Conservation (phyloP, 148 eudicot genomes). For the Suaeda aralocaspica region DNA sequence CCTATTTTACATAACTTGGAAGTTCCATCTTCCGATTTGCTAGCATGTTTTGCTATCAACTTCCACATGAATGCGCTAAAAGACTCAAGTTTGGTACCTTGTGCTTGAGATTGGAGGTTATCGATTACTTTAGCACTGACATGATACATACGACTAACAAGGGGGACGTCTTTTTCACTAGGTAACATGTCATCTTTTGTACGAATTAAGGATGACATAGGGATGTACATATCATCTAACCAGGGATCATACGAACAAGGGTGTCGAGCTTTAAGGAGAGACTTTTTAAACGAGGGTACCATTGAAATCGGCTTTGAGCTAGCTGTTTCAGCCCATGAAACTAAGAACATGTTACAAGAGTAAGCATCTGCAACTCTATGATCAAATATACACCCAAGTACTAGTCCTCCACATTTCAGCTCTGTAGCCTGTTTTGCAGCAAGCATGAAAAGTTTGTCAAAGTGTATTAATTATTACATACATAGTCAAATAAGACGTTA, state of each 20-base stretch:
- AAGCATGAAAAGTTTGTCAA: constrained; percentile 16
- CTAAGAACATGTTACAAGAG: constrained; percentile 66
- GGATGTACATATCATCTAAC: constrained; percentile 36
- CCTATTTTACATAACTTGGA: constrained; percentile 44
- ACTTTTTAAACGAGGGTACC: constrained; percentile 46
- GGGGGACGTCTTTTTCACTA: neutral
- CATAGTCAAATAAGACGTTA: too few species aligned
- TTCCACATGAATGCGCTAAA: constrained; percentile 70
- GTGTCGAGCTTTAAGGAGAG: constrained; percentile 46
- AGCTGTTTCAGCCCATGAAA: constrained; percentile 61
- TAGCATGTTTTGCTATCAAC: constrained; percentile 31
- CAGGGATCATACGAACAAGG: constrained; percentile 29
- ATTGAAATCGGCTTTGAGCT: constrained; percentile 26
- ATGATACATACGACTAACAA: constrained; percentile 54
- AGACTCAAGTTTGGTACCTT: constrained; percentile 39
- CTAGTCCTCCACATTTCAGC: constrained; percentile 51
- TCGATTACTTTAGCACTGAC: constrained; percentile 30
- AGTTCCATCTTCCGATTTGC: neutral
- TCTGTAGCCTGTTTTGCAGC: constrained; percentile 44
- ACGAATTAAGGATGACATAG: constrained; percentile 26
- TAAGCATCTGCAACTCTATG: constrained; percentile 69
- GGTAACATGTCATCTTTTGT: neutral
- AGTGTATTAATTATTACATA: too few species aligned
- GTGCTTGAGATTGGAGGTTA: constrained; percentile 35
- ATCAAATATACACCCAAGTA: constrained; percentile 54